A percentile compares a stretch with the other conserved stretches of the same genome.
Evolutionary conservation across 177 flowering plant species (phyloP).

Genomic region (Tripterygium wilfordii): DNA sequence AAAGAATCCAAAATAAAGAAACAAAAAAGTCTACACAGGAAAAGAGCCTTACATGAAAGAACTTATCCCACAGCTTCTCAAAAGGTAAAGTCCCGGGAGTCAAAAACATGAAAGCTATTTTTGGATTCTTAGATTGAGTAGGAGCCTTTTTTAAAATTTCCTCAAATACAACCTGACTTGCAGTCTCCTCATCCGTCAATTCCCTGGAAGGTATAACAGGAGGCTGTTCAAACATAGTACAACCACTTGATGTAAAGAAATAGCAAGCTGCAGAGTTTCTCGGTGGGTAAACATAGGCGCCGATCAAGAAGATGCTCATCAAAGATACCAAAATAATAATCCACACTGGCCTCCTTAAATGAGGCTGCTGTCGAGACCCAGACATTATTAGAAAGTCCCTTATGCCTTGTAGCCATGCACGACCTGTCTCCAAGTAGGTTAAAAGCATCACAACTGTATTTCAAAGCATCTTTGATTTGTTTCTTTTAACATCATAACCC

Average conservation of each 20-base stretch:
- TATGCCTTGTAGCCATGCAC: constrained; percentile 12
- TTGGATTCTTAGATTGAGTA: constrained; percentile 15
- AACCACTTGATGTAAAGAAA: constrained; percentile 15
- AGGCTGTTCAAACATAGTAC: constrained; percentile 4
- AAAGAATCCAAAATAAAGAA: no score
- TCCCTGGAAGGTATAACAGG: constrained; percentile 11
- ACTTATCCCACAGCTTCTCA: constrained; percentile 30
- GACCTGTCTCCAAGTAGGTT: constrained; percentile 9
- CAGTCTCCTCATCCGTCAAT: constrained; percentile 25
- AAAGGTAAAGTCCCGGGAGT: constrained; percentile 30
- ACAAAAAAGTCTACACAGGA: neutral
- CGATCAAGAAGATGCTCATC: constrained; percentile 16
- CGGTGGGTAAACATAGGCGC: constrained; percentile 16
- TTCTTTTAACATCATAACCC: neutral
- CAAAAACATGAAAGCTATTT: constrained; percentile 33
- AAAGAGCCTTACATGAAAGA: constrained; percentile 23
- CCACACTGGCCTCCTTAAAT: constrained; percentile 22
- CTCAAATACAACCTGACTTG: constrained; percentile 17
- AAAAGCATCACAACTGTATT: neutral
- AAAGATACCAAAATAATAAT: constrained; percentile 20
- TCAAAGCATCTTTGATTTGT: constrained; percentile 3
- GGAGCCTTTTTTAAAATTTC: constrained; percentile 19
- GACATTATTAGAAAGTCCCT: constrained; percentile 13
- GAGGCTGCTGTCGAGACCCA: constrained; percentile 16
- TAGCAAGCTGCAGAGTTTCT: constrained; percentile 16